Base-by-base conservation (phyloP, 352 stramenopile genomes). In the Phytophthora idaei region DNA sequence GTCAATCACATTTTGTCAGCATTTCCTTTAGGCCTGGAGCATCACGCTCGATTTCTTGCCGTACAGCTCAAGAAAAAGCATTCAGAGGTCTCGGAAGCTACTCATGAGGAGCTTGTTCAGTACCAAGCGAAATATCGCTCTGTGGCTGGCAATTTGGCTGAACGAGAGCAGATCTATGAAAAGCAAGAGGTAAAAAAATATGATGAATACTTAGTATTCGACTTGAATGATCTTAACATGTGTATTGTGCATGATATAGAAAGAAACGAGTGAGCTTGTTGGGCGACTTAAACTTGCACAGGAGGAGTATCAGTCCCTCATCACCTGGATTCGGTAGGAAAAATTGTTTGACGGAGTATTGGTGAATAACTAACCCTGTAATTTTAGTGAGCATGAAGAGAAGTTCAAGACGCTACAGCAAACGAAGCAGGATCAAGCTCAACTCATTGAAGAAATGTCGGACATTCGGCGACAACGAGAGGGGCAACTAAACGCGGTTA, bases 381-480 rank as follows among this genome's bases (percentile, higher is more conserved):
- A n/a, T 17, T 60, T 10, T n/a, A 85, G 80, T 45, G 78, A 83
- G 14, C 73, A 77, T 10, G 69, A 89, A 49, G 63, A 72, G 8
- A 81, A 87, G 34, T 74, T 74, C 57, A 63, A 71, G 46, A 48
- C 50, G 3, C 57, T 73, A 0, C 47, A 83, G 25, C 64, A 71
- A 48, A 75, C 69, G 0, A 66, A 81, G 25, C 47, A 60, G 14
- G 69, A 87, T 50, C 79, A 90, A 49, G 44, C 52, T 21, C 69
- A 81, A 44, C 54, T 84, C 0, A 73, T 89, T 7, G 67, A 80
- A 42, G 73, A 84, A n/a, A 77, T 72, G 39, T 53, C 61, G 2
- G 41, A 54, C 10, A 57, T 64, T 6, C 64, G 64, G 21, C 60
- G 72, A 21, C 64, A 74, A 15, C 65, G 59, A 44, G 71, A 78